phyloP scores from a whole-genome alignment of 345 rosid genomes.

The Gossypium ekmanianum region DNA sequence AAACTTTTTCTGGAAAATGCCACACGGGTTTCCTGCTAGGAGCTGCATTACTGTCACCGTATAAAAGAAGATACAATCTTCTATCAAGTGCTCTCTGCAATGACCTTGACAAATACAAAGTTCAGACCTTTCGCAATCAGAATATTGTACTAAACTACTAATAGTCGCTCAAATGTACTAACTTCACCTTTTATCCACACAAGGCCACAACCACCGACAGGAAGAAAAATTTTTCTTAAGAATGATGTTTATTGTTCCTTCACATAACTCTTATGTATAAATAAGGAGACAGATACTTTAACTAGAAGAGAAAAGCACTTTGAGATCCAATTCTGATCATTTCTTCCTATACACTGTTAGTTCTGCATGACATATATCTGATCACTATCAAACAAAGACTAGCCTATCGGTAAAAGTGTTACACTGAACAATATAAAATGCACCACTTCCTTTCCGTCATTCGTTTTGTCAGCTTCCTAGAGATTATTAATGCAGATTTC shows the following conservation, averaged over 20 bases:
- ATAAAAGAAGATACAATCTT: constrained; percentile 77
- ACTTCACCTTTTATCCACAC: not conserved
- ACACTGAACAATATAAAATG: not conserved
- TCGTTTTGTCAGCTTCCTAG: constrained; percentile 68
- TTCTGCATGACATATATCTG: not conserved
- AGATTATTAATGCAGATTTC: not conserved
- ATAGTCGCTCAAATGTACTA: not conserved
- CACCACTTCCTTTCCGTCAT: constrained; percentile 65
- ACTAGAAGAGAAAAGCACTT: not conserved
- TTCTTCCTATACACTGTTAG: not conserved
- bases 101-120: constrained; percentile 35
- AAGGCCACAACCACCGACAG: not conserved
- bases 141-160: not conserved
- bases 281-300: not conserved
- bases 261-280: not conserved
- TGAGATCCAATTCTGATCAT: not conserved
- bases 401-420: not conserved
- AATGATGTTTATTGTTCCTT: constrained; percentile 4
- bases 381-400: not conserved
- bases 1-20: constrained; percentile 94
- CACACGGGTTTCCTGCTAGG: constrained; percentile 60
- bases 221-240: not conserved
- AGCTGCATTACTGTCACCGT: constrained; percentile 55
- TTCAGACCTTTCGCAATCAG: constrained; percentile 1
- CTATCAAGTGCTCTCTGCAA: constrained; percentile 83